These are phyloP conservation scores for Fusarium austroafricanum DNA, from an alignment of 2,329 filamentous ascomycete genomes.

Conservation along the genomic window DNA sequence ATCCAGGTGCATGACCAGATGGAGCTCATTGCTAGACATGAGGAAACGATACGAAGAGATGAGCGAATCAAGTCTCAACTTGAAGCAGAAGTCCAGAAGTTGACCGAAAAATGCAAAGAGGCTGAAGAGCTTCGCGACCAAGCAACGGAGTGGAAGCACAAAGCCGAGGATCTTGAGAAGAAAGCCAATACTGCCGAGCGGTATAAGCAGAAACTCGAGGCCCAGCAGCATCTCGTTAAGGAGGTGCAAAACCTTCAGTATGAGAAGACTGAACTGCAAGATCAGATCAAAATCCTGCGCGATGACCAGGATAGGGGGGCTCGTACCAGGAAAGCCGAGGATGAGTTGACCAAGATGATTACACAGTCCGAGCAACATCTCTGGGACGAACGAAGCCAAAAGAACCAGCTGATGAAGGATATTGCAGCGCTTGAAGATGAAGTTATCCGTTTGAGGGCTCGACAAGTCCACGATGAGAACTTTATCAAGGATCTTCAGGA, in stretches of 20 bases:
- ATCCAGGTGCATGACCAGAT: slow-evolving; percentile 73
- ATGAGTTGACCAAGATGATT: slow-evolving; percentile 56
- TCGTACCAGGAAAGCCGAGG: slow-evolving; percentile 53
- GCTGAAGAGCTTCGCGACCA: slow-evolving; percentile 68
- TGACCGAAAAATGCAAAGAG: slow-evolving; percentile 60
- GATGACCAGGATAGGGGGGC: slow-evolving; percentile 51
- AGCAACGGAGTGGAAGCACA: slow-evolving; percentile 68
- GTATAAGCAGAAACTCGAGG: slow-evolving; percentile 71
- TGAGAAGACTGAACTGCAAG: slow-evolving; percentile 65
- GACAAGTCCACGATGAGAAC: slow-evolving; percentile 62
- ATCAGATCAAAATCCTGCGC: slow-evolving; percentile 56
- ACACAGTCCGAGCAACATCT: slow-evolving; percentile 56
- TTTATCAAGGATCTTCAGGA: slow-evolving; percentile 71
- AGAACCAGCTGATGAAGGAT: slow-evolving; percentile 60
- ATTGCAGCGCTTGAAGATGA: slow-evolving; percentile 59
- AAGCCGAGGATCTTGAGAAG: slow-evolving; percentile 68
- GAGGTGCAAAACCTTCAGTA: slow-evolving; percentile 67
- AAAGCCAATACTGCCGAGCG: slow-evolving; percentile 73
- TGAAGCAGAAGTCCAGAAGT: slow-evolving; percentile 63
- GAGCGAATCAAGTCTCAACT: slow-evolving; percentile 62
- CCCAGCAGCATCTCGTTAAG: slow-evolving; percentile 64
- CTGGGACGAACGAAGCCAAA: slow-evolving; percentile 59
- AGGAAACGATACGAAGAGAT: slow-evolving; percentile 64
- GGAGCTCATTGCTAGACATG: slow-evolving; percentile 72
- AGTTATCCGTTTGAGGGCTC: slow-evolving; percentile 60